These are phyloP conservation scores for Iris macrosiphon DNA, from an alignment of 106 monocot genomes.

Conservation along the genomic window DNA sequence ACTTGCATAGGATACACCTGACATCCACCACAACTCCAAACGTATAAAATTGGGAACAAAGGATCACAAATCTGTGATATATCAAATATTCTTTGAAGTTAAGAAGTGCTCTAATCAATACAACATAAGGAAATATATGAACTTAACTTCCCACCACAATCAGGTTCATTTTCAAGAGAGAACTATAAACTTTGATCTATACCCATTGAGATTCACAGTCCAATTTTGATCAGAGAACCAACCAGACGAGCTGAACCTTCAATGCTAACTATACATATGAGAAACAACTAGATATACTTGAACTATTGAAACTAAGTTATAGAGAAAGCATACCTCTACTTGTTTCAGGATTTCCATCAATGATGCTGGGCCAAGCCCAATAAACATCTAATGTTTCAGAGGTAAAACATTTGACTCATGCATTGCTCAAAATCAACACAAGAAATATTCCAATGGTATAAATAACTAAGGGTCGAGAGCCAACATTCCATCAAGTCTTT, in stretches of 20 bases:
- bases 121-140: too few species aligned
- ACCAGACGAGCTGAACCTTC: neutral
- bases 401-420: constrained; percentile 6
- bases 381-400: neutral
- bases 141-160: too few species aligned
- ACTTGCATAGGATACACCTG: too few species aligned
- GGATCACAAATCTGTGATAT: too few species aligned
- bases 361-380: neutral
- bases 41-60: too few species aligned
- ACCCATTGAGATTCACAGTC: too few species aligned
- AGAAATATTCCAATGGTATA: constrained; percentile 6
- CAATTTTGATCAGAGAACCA: too few species aligned
- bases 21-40: too few species aligned
- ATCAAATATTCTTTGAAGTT: too few species aligned
- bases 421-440: constrained; percentile 7
- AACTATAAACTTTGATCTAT: too few species aligned
- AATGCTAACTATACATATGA: neutral
- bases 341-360: neutral
- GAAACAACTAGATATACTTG: neutral
- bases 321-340: constrained; percentile 8
- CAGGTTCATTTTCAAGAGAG: too few species aligned
- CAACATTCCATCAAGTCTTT: constrained; percentile 3
- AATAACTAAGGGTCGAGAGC: neutral
- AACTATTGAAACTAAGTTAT: neutral
- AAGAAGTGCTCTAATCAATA: too few species aligned